A percentile compares a stretch with the other conserved stretches of the same genome.
Evolutionary conservation across 2,329 filamentous ascomycete genomes (phyloP).

Genomic region (Dothistroma septosporum): DNA sequence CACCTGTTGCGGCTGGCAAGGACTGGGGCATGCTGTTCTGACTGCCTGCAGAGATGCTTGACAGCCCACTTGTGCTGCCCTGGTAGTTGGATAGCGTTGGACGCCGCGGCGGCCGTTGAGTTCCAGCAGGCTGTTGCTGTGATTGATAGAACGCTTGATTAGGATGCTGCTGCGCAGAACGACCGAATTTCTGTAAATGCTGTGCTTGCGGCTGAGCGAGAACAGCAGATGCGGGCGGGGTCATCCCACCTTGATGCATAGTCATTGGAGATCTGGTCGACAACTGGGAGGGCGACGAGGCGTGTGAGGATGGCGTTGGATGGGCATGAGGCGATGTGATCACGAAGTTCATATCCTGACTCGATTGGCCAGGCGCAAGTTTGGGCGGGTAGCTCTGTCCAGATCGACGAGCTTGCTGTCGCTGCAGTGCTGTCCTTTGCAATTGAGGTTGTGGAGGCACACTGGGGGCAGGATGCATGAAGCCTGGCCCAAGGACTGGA

Average conservation of each 20-base stretch:
- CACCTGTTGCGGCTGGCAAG: conserved; percentile 35
- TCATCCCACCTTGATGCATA: conserved; percentile 56
- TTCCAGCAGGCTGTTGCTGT: conserved; percentile 35
- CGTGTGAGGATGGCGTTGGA: conserved; percentile 77
- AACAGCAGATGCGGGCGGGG: conserved; percentile 57
- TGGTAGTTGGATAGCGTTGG: conserved; percentile 23
- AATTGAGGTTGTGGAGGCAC: conserved; percentile 51
- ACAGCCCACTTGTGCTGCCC: conserved; percentile 33
- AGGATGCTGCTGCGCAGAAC: conserved; percentile 41
- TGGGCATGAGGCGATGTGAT: conserved; percentile 68
- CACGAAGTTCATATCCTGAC: conserved; percentile 40
- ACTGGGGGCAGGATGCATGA: conserved; percentile 42
- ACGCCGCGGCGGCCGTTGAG: conserved; percentile 25
- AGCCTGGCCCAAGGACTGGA: conserved; percentile 68
- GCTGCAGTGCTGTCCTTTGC: conserved; percentile 75
- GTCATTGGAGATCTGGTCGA: conserved; percentile 59
- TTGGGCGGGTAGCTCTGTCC: conserved; percentile 33
- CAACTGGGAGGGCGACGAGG: conserved; percentile 59
- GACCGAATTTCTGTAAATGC: conserved; percentile 39
- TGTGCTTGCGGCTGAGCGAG: conserved; percentile 49
- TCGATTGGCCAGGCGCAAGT: conserved; percentile 39
- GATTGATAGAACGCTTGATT: conserved; percentile 44
- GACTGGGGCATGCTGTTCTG: conserved; percentile 20
- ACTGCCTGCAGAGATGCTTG: conserved; percentile 24
- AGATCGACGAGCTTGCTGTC: conserved; percentile 51